Conservation (phyloP, 1,139 yeast species). For the Kodamaea ohmeri region DNA sequence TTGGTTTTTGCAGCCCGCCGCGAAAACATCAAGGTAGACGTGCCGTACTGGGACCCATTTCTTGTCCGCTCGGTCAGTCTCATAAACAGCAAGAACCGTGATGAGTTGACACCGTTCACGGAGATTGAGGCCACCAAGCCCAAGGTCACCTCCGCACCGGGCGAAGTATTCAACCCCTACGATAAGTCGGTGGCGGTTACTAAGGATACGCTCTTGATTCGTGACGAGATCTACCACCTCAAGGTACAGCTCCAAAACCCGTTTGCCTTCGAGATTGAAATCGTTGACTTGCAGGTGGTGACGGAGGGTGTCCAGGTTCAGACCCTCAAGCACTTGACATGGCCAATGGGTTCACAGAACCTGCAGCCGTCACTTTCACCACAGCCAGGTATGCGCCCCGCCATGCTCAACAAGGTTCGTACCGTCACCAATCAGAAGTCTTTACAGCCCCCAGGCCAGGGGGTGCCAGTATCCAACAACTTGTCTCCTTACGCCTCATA, state of each 20-base stretch:
- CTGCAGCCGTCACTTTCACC: slow-evolving; percentile 1
- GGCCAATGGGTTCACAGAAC: slow-evolving; percentile 7
- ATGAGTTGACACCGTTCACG: slow-evolving; percentile 34
- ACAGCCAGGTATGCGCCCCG: slow-evolving; percentile 6
- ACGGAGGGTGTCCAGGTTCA: slow-evolving; percentile 32
- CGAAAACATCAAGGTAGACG: slow-evolving; percentile 17
- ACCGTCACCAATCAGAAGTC: slow-evolving; percentile 4
- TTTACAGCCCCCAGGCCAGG: neutral
- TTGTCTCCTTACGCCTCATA: slow-evolving; percentile 8
- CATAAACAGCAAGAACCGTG: slow-evolving; percentile 23
- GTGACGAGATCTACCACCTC: slow-evolving; percentile 55
- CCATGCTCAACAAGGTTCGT: slow-evolving; percentile 8
- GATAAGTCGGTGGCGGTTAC: slow-evolving; percentile 17
- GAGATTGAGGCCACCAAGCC: slow-evolving; percentile 23
- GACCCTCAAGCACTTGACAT: slow-evolving; percentile 22
- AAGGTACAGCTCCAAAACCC: slow-evolving; percentile 72
- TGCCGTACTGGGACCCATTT: slow-evolving; percentile 70
- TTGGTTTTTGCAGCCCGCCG: slow-evolving; percentile 20
- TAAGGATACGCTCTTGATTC: slow-evolving; percentile 43
- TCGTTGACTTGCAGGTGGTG: slow-evolving; percentile 50
- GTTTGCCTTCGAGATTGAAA: slow-evolving; percentile 67
- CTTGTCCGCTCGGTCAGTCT: slow-evolving; percentile 52
- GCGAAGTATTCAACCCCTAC: slow-evolving; percentile 36
- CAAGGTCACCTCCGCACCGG: slow-evolving; percentile 3
- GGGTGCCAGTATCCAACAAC: slow-evolving; percentile 2